phyloP scores from a whole-genome alignment of 2,329 filamentous ascomycete genomes.

The Apiospora arundinis region DNA sequence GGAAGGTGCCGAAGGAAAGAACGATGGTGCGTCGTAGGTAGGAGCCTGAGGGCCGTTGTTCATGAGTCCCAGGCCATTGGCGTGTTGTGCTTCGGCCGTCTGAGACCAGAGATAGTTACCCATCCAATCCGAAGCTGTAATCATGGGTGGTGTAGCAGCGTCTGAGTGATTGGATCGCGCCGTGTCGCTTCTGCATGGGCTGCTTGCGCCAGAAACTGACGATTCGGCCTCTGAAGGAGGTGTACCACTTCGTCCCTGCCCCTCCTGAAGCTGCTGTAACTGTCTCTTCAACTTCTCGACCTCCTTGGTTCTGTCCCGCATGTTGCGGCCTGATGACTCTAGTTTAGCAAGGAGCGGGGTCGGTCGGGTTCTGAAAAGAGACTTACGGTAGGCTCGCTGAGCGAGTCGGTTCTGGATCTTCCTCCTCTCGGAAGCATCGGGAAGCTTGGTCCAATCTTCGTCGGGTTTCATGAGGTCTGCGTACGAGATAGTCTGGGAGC shows the following conservation, averaged over 20 bases:
- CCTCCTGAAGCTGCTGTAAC: constrained; percentile 34
- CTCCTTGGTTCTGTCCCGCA: constrained; percentile 35
- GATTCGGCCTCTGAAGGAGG: constrained; percentile 1
- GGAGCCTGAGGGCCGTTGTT: not conserved
- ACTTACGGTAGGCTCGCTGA: constrained; percentile 43
- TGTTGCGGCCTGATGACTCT: constrained; percentile 31
- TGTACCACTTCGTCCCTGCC: constrained; percentile 21
- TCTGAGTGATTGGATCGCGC: constrained; percentile 25
- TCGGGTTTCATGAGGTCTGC: constrained; percentile 44
- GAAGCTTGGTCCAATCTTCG: constrained; percentile 43
- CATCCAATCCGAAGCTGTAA: constrained; percentile 31
- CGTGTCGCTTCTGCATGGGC: constrained; percentile 23
- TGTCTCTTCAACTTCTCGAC: constrained; percentile 35
- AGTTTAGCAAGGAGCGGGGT: not conserved
- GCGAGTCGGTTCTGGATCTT: constrained; percentile 45
- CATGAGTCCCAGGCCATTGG: constrained; percentile 14
- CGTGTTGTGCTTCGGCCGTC: constrained; percentile 25
- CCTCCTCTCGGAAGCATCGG: constrained; percentile 41
- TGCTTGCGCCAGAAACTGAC: constrained; percentile 30
- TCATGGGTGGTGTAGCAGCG: constrained; percentile 29
- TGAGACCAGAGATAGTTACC: constrained; percentile 33
- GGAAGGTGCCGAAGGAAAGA: not conserved
- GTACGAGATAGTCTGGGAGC: constrained; percentile 41
- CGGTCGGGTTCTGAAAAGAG: not conserved
- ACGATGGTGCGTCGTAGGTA: not conserved